phyloP scores from a whole-genome alignment of 345 rosid species.

The Citrus australasica region DNA sequence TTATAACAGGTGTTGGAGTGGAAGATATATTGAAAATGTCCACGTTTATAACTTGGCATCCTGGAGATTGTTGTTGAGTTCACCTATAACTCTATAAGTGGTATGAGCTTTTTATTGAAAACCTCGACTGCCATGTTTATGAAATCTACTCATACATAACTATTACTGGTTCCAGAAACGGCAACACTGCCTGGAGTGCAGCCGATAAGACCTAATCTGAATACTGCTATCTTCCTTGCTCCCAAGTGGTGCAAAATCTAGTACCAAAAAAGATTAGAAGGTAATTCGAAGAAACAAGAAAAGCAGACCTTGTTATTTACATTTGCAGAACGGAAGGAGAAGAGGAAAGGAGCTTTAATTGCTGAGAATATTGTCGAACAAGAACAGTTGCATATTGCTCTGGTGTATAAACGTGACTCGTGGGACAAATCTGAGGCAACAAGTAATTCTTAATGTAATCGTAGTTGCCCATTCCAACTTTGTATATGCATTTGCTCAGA shows the following conservation, averaged over 20 bases:
- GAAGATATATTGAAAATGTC: background rate
- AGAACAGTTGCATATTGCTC: constrained; percentile 23
- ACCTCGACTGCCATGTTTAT: too few relatives aligned
- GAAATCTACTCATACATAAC: too few relatives aligned
- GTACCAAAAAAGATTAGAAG: too few relatives aligned
- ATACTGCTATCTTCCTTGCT: too few relatives aligned
- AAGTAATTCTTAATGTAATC: constrained; percentile 39
- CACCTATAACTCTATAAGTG: constrained; percentile 16
- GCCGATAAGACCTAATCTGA: too few relatives aligned
- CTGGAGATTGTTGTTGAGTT: constrained; percentile 17
- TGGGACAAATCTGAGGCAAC: constrained; percentile 15
- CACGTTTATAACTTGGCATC: constrained; percentile 25
- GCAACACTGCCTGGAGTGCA: too few relatives aligned
- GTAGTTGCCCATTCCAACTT: constrained; percentile 32
- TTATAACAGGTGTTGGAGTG: background rate
- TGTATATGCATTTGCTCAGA: constrained; percentile 27
- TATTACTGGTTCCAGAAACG: too few relatives aligned
- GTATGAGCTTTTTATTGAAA: constrained; percentile 15
- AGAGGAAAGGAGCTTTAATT: constrained; percentile 13
- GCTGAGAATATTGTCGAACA: constrained; percentile 15
- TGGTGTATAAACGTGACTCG: constrained; percentile 11
- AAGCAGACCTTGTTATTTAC: background rate
- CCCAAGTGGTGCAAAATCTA: too few relatives aligned
- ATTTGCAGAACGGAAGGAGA: too few relatives aligned
- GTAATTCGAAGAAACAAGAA: background rate